Percentiles rank a stretch among this genome's conserved stretches.
These are phyloP conservation scores for Erodium maritimum DNA, from an alignment of 345 rosid species.

Conservation along the genomic window DNA sequence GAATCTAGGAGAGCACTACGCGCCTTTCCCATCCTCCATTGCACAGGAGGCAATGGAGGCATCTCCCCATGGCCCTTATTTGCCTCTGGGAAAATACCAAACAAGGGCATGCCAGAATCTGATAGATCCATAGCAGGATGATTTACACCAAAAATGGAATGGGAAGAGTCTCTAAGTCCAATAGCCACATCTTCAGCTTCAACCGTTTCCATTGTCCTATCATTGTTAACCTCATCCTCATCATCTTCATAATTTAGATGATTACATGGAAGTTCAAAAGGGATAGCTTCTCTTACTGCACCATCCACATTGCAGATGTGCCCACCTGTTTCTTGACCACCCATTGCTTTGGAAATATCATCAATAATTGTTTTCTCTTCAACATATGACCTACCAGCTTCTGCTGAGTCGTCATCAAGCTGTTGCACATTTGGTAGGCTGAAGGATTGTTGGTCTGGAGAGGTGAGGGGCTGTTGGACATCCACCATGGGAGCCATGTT, in stretches of 20 bases:
- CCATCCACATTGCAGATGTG: slow-evolving; percentile 8
- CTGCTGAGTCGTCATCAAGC: too few relatives aligned
- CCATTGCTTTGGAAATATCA: slow-evolving; percentile 8
- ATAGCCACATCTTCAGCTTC: too few relatives aligned
- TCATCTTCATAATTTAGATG: slow-evolving; percentile 13
- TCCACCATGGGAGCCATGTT: slow-evolving; percentile 15
- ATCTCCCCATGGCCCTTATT: slow-evolving; percentile 26
- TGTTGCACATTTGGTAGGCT: slow-evolving; percentile 7
- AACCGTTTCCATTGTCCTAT: too few relatives aligned
- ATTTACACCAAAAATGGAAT: too few relatives aligned
- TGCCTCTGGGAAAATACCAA: slow-evolving; percentile 26
- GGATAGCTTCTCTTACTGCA: slow-evolving; percentile 12
- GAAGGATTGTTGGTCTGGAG: slow-evolving; percentile 18
- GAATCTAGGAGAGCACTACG: slow-evolving; percentile 26
- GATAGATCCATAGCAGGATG: slow-evolving; percentile 23
- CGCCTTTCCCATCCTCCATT: slow-evolving; percentile 66
- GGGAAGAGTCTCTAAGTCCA: too few relatives aligned
- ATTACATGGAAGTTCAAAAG: slow-evolving; percentile 12
- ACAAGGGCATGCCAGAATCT: slow-evolving; percentile 25
- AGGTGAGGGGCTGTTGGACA: slow-evolving; percentile 20
- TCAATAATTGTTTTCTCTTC: slow-evolving; percentile 12
- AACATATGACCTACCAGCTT: too few relatives aligned
- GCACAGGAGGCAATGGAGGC: slow-evolving; percentile 88
- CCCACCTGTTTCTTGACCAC: slow-evolving; percentile 11
- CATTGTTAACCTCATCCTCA: slow-evolving; percentile 21